A percentile compares a stretch with the other conserved stretches of the same genome.
Evolutionary conservation across 2,329 filamentous ascomycete genomes (phyloP).

Genomic region (Plenodomus tracheiphilus): DNA sequence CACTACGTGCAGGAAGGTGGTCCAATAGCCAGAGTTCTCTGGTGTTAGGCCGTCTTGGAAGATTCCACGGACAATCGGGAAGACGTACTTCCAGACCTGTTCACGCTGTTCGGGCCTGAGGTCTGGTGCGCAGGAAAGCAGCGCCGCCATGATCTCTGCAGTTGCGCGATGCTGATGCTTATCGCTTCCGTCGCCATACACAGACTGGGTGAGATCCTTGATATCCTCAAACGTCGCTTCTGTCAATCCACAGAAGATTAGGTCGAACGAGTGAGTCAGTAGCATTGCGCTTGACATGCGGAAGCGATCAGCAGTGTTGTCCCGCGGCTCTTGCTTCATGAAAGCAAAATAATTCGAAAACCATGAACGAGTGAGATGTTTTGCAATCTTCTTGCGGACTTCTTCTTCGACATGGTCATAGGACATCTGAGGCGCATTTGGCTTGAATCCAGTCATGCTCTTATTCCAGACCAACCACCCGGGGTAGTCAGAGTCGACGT

Average conservation of each 20-base stretch:
- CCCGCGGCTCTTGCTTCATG: slow-evolving; percentile 93
- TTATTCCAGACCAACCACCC: slow-evolving; percentile 97
- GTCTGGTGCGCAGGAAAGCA: slow-evolving; percentile 80
- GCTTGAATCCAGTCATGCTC: slow-evolving; percentile 76
- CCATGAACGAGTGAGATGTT: slow-evolving; percentile 80
- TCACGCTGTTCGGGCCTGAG: slow-evolving; percentile 73
- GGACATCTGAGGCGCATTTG: slow-evolving; percentile 68
- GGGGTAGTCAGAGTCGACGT: slow-evolving; percentile 87
- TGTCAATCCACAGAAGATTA: slow-evolving; percentile 81
- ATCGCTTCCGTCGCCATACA: slow-evolving; percentile 91
- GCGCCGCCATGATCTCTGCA: slow-evolving; percentile 85
- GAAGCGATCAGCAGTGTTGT: slow-evolving; percentile 80
- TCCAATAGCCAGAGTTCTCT: slow-evolving; percentile 94
- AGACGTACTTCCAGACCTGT: slow-evolving; percentile 83
- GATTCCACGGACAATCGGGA: slow-evolving; percentile 82
- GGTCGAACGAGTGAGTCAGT: slow-evolving; percentile 85
- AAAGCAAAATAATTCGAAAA: slow-evolving; percentile 86
- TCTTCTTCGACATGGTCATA: slow-evolving; percentile 82
- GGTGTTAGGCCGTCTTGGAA: slow-evolving; percentile 92
- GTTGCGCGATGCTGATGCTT: slow-evolving; percentile 98
- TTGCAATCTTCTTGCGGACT: slow-evolving; percentile 78
- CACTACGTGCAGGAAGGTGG: slow-evolving; percentile 87
- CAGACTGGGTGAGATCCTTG: slow-evolving; percentile 73
- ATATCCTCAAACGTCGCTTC: slow-evolving; percentile 83
- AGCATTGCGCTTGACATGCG: slow-evolving; percentile 85